These are phyloP conservation scores for Emergomyces orientalis DNA, from an alignment of 2,329 filamentous ascomycete genomes.

Conservation along the genomic window DNA sequence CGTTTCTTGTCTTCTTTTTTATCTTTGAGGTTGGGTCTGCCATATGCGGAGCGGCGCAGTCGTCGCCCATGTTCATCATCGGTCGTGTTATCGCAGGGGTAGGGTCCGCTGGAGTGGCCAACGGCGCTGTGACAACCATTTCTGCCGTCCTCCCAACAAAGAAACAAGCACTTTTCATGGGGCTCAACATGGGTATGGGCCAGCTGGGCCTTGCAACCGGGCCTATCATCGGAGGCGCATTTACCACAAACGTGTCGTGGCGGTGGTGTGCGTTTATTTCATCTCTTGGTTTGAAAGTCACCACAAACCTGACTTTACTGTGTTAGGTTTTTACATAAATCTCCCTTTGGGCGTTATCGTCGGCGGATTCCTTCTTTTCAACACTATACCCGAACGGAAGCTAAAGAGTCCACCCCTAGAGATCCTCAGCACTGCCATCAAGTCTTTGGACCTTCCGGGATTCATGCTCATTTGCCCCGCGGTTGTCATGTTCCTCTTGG, in stretches of 20 bases:
- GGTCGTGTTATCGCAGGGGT: slow-evolving; percentile 21
- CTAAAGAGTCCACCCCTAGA: slow-evolving; percentile 15
- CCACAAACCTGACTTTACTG: background rate
- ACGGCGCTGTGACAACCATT: slow-evolving; percentile 19
- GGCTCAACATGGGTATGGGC: slow-evolving; percentile 15
- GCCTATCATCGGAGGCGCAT: slow-evolving; percentile 35
- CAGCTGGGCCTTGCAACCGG: slow-evolving; percentile 32
- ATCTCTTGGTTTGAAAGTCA: background rate
- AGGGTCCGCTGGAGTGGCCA: slow-evolving; percentile 20
- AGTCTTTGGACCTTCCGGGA: slow-evolving; percentile 30
- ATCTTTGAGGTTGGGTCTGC: slow-evolving; percentile 26
- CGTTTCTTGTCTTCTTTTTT: slow-evolving; percentile 23
- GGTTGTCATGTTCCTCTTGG: slow-evolving; percentile 30
- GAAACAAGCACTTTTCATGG: slow-evolving; percentile 17
- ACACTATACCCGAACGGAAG: slow-evolving; percentile 23
- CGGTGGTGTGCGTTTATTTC: slow-evolving; percentile 30
- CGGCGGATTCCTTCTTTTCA: slow-evolving; percentile 20
- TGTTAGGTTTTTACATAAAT: slow-evolving; percentile 31
- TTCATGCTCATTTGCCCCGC: slow-evolving; percentile 29
- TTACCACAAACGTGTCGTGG: slow-evolving; percentile 34
- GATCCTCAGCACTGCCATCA: slow-evolving; percentile 22
- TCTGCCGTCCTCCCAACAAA: slow-evolving; percentile 15
- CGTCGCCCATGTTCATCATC: slow-evolving; percentile 23
- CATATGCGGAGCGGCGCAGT: slow-evolving; percentile 20
- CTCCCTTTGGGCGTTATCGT: slow-evolving; percentile 27